A percentile compares a stretch with the other conserved stretches of the same genome.
Evolutionary conservation across 1,284 basidiomycete genomes (phyloP).

Genomic region (Lentinus polychrous): DNA sequence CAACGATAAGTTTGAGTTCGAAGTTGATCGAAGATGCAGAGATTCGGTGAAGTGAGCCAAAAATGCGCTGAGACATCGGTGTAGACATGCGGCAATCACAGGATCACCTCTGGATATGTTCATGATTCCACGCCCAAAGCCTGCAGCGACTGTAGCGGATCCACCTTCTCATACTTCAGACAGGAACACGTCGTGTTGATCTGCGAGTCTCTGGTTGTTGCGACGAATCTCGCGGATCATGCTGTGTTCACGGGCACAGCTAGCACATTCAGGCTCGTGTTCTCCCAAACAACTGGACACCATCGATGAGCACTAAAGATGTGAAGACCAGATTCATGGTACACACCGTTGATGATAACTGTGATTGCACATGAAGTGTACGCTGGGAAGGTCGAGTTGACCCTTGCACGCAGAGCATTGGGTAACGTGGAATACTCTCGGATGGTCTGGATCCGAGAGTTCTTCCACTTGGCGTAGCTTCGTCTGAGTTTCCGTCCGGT

Average conservation of each 20-base stretch:
- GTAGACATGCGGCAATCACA: slow-evolving; percentile 6
- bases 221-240: slow-evolving; percentile 82
- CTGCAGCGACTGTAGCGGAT: slow-evolving; percentile 75
- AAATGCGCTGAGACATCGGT: no score
- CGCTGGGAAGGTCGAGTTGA: slow-evolving; percentile 84
- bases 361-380: slow-evolving; percentile 99
- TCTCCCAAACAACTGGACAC: slow-evolving; percentile 76
- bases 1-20: no score
- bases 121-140: slow-evolving; percentile 72
- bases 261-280: slow-evolving; percentile 83
- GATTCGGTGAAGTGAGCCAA: no score
- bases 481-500: slow-evolving; percentile 76
- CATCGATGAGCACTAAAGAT: slow-evolving; percentile 1
- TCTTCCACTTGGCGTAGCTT: slow-evolving; percentile 81
- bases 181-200: slow-evolving; percentile 87
- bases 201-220: slow-evolving; percentile 77
- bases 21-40: no score
- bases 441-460: slow-evolving; percentile 69
- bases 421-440: slow-evolving; percentile 90
- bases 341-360: slow-evolving; percentile 88
- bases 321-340: background rate
- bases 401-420: slow-evolving; percentile 84
- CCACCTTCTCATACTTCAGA: slow-evolving; percentile 81
- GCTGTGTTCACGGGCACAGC: slow-evolving; percentile 82
- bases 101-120: slow-evolving; percentile 30